Conservation (phyloP, 441 rosid species). For the Croton laevigatus region DNA sequence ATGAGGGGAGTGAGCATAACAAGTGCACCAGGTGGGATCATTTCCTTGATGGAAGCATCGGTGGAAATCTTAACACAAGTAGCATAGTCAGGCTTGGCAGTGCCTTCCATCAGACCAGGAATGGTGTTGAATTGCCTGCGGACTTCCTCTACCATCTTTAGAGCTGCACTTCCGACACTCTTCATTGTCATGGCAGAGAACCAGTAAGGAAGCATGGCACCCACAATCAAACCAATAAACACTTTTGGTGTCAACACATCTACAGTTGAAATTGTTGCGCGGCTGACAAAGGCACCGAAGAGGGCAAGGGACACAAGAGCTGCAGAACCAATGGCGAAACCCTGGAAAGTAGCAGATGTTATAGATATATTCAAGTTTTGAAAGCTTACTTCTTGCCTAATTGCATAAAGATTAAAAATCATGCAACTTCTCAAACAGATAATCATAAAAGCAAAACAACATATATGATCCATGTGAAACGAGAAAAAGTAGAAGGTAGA, state of each 20-base stretch:
- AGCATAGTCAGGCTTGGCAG: slow-evolving; percentile 66
- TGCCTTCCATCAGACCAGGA: slow-evolving; percentile 67
- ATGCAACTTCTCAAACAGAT: neutral
- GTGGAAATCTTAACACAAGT: slow-evolving; percentile 70
- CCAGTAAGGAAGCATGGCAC: slow-evolving; percentile 76
- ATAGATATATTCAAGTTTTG: neutral
- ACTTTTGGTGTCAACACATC: slow-evolving; percentile 68
- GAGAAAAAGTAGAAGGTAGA: neutral
- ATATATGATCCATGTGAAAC: neutral
- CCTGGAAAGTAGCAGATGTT: slow-evolving; percentile 36
- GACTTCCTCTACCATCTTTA: slow-evolving; percentile 75
- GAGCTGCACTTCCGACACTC: slow-evolving; percentile 77
- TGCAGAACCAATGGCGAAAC: slow-evolving; percentile 71
- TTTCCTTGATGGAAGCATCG: slow-evolving; percentile 72
- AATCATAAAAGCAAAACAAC: neutral
- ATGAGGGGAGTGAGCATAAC: slow-evolving; percentile 75
- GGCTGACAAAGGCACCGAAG: slow-evolving; percentile 68
- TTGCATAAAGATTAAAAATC: neutral
- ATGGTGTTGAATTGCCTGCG: slow-evolving; percentile 66
- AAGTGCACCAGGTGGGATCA: slow-evolving; percentile 71
- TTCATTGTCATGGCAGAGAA: slow-evolving; percentile 81
- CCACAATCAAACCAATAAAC: slow-evolving; percentile 58
- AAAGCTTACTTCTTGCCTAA: neutral
- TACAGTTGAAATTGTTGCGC: slow-evolving; percentile 52
- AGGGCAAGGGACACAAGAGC: slow-evolving; percentile 67